Base-by-base conservation (phyloP, 176 grass and related monocot species). In the Phoenix dactylifera region DNA sequence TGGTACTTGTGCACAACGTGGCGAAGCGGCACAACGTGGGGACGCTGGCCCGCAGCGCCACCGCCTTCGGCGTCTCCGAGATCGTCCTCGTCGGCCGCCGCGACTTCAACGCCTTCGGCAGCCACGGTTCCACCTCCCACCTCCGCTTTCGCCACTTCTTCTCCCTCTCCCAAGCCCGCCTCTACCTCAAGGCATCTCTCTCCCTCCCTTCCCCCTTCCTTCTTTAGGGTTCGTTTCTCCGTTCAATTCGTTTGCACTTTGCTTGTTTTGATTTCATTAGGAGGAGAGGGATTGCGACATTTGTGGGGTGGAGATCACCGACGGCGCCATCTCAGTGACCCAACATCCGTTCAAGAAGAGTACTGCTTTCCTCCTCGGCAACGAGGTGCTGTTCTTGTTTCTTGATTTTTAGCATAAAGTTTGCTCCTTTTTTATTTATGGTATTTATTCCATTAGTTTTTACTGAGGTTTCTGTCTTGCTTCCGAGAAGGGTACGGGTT, bases 1-100 rank as follows among this genome's bases (percentile, higher is more conserved):
- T 97, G 29, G 72, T 85, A 44, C 65, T 88, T 44, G 84, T 85
- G 22, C 87, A 91, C 84, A 91, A 91, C 75, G 80, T 96, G 59
- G 86, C 86, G 7, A 90, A 90, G 64, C 78, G 91, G 61, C 91
- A 90, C 77, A 96, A 90, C 65, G 81, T 97, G 48, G 92, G 92
- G 16, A 97, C 87, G 14, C 73, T 91, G 59, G 78, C 84, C 24
- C 76, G 87, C 54, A 97, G 92, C 64, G 81, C 84, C 18, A 88
- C 84, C 32, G 87, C 84, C 29, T 91, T 88, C 59, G 84, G 92
- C 22, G 84, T 89, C 16, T 73, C 81, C 15, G 92, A 97, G 86
- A 62, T 97, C 68, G 75, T 88, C 17, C 68, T 97, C 50, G 87
- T 82, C 24, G 92, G 87, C 53, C 81, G 84, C 57, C 81, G 83